Base-by-base conservation (phyloP, 768 basidiomycete species). In the Strobilomyces dryophilus region DNA sequence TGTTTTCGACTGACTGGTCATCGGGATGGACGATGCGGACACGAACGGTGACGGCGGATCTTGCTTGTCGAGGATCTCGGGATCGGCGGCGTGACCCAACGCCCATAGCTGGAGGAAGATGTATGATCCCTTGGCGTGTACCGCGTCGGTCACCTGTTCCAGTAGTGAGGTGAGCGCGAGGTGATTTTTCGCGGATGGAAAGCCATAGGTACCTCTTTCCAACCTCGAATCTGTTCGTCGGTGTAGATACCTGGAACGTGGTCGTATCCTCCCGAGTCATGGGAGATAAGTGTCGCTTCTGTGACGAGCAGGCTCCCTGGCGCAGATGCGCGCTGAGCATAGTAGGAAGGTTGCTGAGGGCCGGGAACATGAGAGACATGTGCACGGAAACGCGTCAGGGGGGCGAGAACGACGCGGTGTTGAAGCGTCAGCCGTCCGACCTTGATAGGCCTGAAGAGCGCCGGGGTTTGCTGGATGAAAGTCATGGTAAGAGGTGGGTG, bases 221-320 rank as follows among this genome's bases (percentile, higher is more conserved):
- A 29, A 29, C 29, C 29, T 29, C 9, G 29, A 29, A 12, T 35
- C 34, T 14, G 34, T 17, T 12, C 34, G 34, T 14, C 34, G 34
- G 34, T 35, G 34, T 35, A 14, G 34, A 17, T 29, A 9, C 29
- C 29, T 29, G 29, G 29, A 9, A 29, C 29, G 8, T 29, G 29
- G 29, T 1, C 29, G 29, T 29, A 29, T 29, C 29, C 29, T 6
- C 29, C 29, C 1, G 29, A 3, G 9, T 29, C 29, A 11, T 17
- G 15, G 34, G 48, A 73, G 47, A 87, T 77, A 51, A 76, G 71
- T 1, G 81, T 81, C 0, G 74, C 83, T 64, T 87, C 84, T 1
- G 80, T 68, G 52, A 87, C 74, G 40, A 81, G 65, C 5, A 85
- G 66, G 0, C 80, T 82, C 0, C 83, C 83, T 0, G 77, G 74